Base-by-base conservation (phyloP, 257 asterid species). In the Ocimum tenuiflorum region DNA sequence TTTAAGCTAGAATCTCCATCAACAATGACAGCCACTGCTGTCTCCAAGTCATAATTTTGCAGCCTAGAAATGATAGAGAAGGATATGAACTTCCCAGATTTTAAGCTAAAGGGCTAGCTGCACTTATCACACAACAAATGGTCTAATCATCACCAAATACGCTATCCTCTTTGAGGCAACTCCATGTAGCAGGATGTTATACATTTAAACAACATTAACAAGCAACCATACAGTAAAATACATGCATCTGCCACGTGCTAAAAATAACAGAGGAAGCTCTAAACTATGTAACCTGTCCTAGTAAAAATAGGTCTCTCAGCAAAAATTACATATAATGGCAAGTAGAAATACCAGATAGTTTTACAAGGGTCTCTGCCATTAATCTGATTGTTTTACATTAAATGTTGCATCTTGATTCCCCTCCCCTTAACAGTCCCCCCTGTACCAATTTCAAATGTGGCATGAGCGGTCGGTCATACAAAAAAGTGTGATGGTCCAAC, bases 361-460 rank as follows among this genome's bases (percentile, higher is more conserved):
- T n/a, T n/a, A n/a, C n/a, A n/a, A n/a, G n/a, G n/a, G n/a, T n/a
- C n/a, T n/a, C n/a, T n/a, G n/a, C n/a, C n/a, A n/a, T n/a, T n/a
- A n/a, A n/a, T n/a, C n/a, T n/a, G n/a, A n/a, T n/a, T n/a, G n/a
- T n/a, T n/a, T n/a, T n/a, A n/a, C n/a, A n/a, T n/a, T 8, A 14
- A 29, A n/a, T 65, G 20, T 22, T 19, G 22, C 39, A 60, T n/a
- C 17, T 27, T 0, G 98, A 82, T 17, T 83, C 85, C 8, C 94
- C 97, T 51, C 82, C 81, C 81, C 75, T 92, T 80, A 92, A 92
- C 48, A 42, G n/a, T n/a, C n/a, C n/a, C n/a, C n/a, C n/a, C n/a
- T n/a, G n/a, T n/a, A n/a, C n/a, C n/a, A n/a, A n/a, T n/a, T n/a
- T n/a, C n/a, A n/a, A n/a, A n/a, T n/a, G n/a, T n/a, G n/a, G n/a